phyloP scores from a whole-genome alignment of 176 grass and related monocot genomes.

The Carex scoparia region DNA sequence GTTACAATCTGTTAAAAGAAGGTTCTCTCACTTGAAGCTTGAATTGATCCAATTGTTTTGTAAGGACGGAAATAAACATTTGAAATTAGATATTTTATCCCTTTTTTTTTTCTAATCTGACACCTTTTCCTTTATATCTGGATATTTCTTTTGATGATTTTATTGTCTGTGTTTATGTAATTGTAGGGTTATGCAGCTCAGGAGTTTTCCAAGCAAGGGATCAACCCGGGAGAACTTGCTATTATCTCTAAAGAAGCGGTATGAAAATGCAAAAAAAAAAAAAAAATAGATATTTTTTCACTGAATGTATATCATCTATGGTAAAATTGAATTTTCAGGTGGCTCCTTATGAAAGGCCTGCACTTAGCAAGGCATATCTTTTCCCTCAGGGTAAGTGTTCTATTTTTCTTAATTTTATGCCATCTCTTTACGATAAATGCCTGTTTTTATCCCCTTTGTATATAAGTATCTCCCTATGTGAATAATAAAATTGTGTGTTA shows the following conservation, averaged over 20 bases:
- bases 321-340: constrained; percentile 41
- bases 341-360: constrained; percentile 91
- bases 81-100: background rate
- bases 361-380: constrained; percentile 92
- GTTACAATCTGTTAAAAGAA: background rate
- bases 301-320: background rate
- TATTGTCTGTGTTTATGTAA: background rate
- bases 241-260: constrained; percentile 96
- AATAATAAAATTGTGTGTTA: constrained; percentile 7
- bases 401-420: background rate
- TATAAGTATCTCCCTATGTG: background rate
- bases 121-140: background rate
- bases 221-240: constrained; percentile 77
- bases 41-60: background rate
- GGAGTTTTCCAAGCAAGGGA: constrained; percentile 73
- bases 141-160: background rate
- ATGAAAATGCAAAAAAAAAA: background rate
- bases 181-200: constrained; percentile 79
- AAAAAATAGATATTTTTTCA: background rate
- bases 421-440: background rate
- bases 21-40: background rate
- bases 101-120: background rate
- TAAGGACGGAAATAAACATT: background rate
- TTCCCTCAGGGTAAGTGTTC: constrained; percentile 67
- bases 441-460: background rate